phyloP scores from a whole-genome alignment of 495 filamentous ascomycete genomes.

The Tuber indicum region DNA sequence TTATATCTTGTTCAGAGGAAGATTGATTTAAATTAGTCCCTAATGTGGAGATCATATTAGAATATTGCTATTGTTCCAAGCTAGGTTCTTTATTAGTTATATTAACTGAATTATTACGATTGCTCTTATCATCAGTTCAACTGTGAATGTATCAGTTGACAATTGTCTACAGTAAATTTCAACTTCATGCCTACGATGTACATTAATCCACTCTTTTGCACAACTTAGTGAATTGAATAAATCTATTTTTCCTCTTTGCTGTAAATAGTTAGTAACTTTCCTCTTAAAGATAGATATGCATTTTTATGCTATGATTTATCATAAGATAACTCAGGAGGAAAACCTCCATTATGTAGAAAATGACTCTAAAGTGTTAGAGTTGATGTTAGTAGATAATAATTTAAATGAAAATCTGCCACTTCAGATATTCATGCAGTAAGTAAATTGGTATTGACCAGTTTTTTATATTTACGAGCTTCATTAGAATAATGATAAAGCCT shows the following conservation, averaged over 20 bases:
- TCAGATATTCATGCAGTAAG: not conserved
- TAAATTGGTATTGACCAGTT: too few species aligned
- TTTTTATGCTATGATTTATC: not conserved
- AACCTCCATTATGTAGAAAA: too few species aligned
- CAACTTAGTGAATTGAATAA: slow-evolving; percentile 5
- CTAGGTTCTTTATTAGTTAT: too few species aligned
- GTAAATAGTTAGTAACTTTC: not conserved
- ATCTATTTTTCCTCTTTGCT: not conserved
- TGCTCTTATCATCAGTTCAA: too few species aligned
- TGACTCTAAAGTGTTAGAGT: not conserved
- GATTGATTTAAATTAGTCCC: too few species aligned
- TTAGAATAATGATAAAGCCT: not conserved
- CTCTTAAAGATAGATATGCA: slow-evolving; percentile 4
- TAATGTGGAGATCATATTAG: too few species aligned
- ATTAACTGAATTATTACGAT: not conserved
- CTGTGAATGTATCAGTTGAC: too few species aligned
- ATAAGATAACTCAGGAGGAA: too few species aligned
- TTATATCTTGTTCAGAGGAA: too few species aligned
- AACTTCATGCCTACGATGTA: not conserved
- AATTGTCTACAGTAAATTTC: not conserved
- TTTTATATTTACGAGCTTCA: too few species aligned
- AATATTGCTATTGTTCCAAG: too few species aligned
- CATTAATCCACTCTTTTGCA: not conserved
- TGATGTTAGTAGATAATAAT: not conserved
- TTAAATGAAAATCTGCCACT: not conserved